Percentiles rank a stretch among this genome's conserved stretches.
Conservation (phyloP, 1,284 basidiomycete species). For the Cutaneotrichosporon sp. region DNA sequence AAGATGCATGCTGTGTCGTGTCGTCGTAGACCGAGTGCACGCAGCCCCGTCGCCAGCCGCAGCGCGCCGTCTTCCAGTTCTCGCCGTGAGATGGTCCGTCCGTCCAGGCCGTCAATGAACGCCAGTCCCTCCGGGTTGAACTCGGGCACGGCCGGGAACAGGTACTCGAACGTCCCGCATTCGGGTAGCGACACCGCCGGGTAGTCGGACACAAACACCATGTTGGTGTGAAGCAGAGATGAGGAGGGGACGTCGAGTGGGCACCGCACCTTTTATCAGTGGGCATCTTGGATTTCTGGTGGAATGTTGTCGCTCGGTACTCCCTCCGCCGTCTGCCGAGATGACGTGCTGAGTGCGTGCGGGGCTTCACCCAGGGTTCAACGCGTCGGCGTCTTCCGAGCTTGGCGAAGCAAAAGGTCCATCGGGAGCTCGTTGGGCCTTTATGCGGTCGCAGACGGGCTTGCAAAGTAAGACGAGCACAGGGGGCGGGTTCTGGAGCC, state of each 20-base stretch:
- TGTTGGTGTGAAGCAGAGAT: too few species aligned
- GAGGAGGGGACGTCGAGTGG: not conserved
- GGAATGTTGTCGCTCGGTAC: too few species aligned
- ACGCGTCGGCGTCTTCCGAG: too few species aligned
- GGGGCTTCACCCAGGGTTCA: too few species aligned
- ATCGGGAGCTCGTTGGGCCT: too few species aligned
- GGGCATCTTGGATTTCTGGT: too few species aligned
- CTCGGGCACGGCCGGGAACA: conserved; percentile 25
- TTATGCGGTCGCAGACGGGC: too few species aligned
- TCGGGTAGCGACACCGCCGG: conserved; percentile 4
- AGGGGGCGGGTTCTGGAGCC: too few species aligned
- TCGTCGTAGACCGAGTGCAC: conserved; percentile 22
- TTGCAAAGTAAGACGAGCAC: not conserved
- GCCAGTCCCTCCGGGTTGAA: conserved; percentile 18
- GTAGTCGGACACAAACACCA: conserved; percentile 5
- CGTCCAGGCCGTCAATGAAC: conserved; percentile 63
- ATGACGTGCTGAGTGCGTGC: too few species aligned
- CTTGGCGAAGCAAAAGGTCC: too few species aligned
- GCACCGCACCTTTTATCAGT: too few species aligned
- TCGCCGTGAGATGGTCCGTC: conserved; percentile 56
- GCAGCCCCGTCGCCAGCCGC: conserved; percentile 57
- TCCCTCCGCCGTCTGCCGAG: too few species aligned
- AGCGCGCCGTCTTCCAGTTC: conserved; percentile 57
- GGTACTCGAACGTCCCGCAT: conserved; percentile 8
- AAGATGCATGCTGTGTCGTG: conserved; percentile 41